Percentiles rank a stretch among this genome's conserved stretches.
These are phyloP conservation scores for Scheffersomyces segobiensis DNA, from an alignment of 1,139 yeast species.

Conservation along the genomic window DNA sequence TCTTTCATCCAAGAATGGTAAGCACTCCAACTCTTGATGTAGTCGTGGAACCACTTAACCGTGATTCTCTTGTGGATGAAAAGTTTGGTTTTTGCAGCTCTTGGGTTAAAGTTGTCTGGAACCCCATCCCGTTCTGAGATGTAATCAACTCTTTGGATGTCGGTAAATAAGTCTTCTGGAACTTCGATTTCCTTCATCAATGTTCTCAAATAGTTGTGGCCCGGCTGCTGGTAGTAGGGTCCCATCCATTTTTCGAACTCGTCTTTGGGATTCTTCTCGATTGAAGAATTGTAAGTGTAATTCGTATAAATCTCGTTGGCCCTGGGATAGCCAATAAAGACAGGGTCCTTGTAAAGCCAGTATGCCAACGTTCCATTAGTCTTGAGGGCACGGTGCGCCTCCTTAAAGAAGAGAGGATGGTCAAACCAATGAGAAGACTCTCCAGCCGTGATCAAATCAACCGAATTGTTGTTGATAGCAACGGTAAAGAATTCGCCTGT, in stretches of 20 bases:
- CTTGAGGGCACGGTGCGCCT: slow-evolving; percentile 50
- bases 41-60: slow-evolving; percentile 44
- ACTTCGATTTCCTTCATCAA: slow-evolving; percentile 44
- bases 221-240: slow-evolving; percentile 76
- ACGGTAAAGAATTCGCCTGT: slow-evolving; percentile 15
- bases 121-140: slow-evolving; percentile 7
- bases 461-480: slow-evolving; percentile 27
- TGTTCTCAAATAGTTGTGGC: slow-evolving; percentile 52
- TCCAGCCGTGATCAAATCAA: slow-evolving; percentile 70
- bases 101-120: slow-evolving; percentile 29
- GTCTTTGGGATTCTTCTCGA: slow-evolving; percentile 19
- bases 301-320: slow-evolving; percentile 42
- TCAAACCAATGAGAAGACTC: slow-evolving; percentile 84
- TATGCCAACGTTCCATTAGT: slow-evolving; percentile 66
- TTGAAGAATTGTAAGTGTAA: slow-evolving; percentile 36
- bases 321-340: slow-evolving; percentile 40
- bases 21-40: slow-evolving; percentile 69
- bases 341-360: slow-evolving; percentile 81
- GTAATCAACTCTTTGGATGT: slow-evolving; percentile 41
- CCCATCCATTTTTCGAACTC: slow-evolving; percentile 55
- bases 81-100: slow-evolving; percentile 29
- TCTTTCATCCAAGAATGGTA: slow-evolving; percentile 63
- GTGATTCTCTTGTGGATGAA: slow-evolving; percentile 43
- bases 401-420: slow-evolving; percentile 51
- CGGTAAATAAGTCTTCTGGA: slow-evolving; percentile 38